Conservation (phyloP, 441 rosid genomes). For the Bruguiera hainesii region DNA sequence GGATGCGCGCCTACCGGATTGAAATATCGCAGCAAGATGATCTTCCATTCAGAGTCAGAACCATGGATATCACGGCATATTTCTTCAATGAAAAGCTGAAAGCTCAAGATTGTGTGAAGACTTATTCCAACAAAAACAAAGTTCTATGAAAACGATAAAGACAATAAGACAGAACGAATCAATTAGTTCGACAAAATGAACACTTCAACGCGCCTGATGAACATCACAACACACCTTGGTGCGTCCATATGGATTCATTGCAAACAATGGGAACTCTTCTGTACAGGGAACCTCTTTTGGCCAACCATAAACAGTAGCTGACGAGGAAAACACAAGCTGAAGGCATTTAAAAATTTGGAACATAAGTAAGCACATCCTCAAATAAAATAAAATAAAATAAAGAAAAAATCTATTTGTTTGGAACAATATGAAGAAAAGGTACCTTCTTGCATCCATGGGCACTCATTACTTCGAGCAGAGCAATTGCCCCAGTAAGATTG, state of each 20-base stretch:
- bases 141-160: neutral
- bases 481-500: conserved; percentile 74
- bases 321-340: conserved; percentile 97
- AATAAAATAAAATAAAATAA: too few species aligned
- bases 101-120: conserved; percentile 5
- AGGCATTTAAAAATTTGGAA: conserved; percentile 26
- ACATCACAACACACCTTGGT: conserved; percentile 54
- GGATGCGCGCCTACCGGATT: conserved; percentile 99
- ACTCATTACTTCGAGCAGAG: conserved; percentile 80
- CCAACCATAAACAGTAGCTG: conserved; percentile 96
- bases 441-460: conserved; percentile 86
- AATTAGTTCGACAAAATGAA: neutral
- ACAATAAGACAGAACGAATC: neutral
- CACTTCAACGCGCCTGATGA: neutral
- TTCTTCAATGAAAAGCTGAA: conserved; percentile 87
- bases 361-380: conserved; percentile 14
- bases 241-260: conserved; percentile 88
- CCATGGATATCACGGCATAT: conserved; percentile 65
- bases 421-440: conserved; percentile 10
- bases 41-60: conserved; percentile 81
- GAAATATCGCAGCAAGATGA: conserved; percentile 75
- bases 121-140: neutral
- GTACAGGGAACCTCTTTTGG: conserved; percentile 96
- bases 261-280: conserved; percentile 72
- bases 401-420: neutral